Percentiles rank a stretch among this genome's conserved stretches.
Conservation (phyloP, 257 asterid genomes). For the Solanum chaucha region DNA sequence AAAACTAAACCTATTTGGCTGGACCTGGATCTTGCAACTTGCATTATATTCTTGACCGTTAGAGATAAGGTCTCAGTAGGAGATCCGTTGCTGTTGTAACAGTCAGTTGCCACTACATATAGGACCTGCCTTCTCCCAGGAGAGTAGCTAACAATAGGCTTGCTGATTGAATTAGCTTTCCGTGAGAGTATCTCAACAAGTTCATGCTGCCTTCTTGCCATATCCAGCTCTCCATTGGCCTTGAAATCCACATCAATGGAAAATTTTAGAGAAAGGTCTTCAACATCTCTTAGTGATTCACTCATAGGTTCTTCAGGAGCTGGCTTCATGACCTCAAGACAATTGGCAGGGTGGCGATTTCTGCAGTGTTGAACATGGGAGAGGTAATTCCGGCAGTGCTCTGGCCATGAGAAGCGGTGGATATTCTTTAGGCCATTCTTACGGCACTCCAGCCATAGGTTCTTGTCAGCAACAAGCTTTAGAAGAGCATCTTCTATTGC, state of each 20-base stretch:
- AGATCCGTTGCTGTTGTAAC: slow-evolving; percentile 34
- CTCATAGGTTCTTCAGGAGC: slow-evolving; percentile 51
- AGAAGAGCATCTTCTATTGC: slow-evolving; percentile 53
- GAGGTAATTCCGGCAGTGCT: slow-evolving; percentile 60
- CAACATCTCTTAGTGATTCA: slow-evolving; percentile 48
- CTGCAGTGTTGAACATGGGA: slow-evolving; percentile 43
- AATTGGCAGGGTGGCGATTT: slow-evolving; percentile 32
- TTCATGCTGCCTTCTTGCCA: slow-evolving; percentile 32
- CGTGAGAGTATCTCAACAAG: slow-evolving; percentile 32
- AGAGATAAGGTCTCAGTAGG: slow-evolving; percentile 26
- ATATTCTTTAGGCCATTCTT: slow-evolving; percentile 50
- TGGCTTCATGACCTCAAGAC: slow-evolving; percentile 31
- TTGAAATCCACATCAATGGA: slow-evolving; percentile 45
- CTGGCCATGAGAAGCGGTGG: slow-evolving; percentile 64
- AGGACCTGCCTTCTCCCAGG: slow-evolving; percentile 61
- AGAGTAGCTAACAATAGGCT: slow-evolving; percentile 17
- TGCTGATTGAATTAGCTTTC: slow-evolving; percentile 24
- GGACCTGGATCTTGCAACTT: slow-evolving; percentile 31
- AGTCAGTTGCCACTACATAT: slow-evolving; percentile 43
- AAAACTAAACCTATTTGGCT: slow-evolving; percentile 46
- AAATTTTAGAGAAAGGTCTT: slow-evolving; percentile 47
- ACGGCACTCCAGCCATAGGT: slow-evolving; percentile 54
- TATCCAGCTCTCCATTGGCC: slow-evolving; percentile 34
- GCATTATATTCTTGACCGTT: slow-evolving; percentile 42
- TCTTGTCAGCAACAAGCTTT: slow-evolving; percentile 55